These are phyloP conservation scores for Tricholoma flavovirens DNA, from an alignment of 768 basidiomycete species.

Conservation along the genomic window DNA sequence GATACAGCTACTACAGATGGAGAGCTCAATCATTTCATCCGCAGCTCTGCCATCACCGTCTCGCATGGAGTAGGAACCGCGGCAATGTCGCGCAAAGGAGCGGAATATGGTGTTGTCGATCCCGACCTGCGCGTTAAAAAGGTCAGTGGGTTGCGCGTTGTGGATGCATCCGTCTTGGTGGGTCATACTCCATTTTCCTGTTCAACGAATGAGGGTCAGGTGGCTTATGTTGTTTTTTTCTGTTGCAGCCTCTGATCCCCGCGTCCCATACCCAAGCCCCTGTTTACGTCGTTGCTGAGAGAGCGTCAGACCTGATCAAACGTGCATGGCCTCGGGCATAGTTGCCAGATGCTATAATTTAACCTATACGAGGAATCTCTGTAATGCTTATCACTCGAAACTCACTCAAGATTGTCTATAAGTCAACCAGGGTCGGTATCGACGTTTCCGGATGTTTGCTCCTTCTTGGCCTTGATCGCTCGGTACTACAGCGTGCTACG, in stretches of 20 bases:
- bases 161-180: constrained; percentile 33
- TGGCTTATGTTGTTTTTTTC: neutral
- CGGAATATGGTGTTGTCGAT: constrained; percentile 30
- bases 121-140: constrained; percentile 34
- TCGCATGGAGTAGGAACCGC: constrained; percentile 31
- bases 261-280: constrained; percentile 21
- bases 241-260: constrained; percentile 20
- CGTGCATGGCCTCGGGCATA: constrained; percentile 6
- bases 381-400: too few relatives aligned
- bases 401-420: too few relatives aligned
- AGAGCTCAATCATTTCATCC: constrained; percentile 23
- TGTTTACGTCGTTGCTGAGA: constrained; percentile 23
- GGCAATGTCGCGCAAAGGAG: constrained; percentile 25
- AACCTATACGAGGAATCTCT: too few relatives aligned
- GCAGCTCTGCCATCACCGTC: constrained; percentile 20
- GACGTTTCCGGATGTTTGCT: too few relatives aligned
- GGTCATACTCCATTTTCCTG: constrained; percentile 4
- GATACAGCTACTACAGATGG: constrained; percentile 15
- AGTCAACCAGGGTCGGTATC: too few relatives aligned
- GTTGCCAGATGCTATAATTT: neutral
- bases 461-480: too few relatives aligned
- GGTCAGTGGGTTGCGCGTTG: constrained; percentile 29
- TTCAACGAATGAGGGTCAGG: neutral
- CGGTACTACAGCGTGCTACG: too few relatives aligned
- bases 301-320: constrained; percentile 25